A percentile compares a stretch with the other conserved stretches of the same genome.
Conservation (phyloP, 2,329 filamentous ascomycete species). For the Paracoccidioides lutzii region DNA sequence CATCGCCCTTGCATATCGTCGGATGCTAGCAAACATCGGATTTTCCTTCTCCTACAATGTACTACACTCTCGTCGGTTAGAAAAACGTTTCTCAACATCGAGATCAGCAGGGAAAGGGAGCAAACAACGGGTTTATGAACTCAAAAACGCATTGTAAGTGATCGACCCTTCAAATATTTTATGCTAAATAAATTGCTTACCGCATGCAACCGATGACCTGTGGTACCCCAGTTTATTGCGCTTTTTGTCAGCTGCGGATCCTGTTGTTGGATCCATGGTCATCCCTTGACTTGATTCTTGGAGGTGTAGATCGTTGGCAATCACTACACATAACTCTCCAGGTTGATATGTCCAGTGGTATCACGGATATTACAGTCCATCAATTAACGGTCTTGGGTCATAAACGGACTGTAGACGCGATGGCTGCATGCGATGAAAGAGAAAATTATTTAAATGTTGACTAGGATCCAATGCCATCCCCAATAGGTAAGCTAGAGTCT, state of each 20-base stretch:
- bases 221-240: constrained; percentile 94
- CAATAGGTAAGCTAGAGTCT: constrained; percentile 7
- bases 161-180: not conserved
- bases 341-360: constrained; percentile 12
- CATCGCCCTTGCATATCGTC: constrained; percentile 66
- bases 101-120: not conserved
- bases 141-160: constrained; percentile 4
- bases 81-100: not conserved
- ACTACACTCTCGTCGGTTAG: constrained; percentile 38
- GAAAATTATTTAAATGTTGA: constrained; percentile 4
- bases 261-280: constrained; percentile 22
- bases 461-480: constrained; percentile 11
- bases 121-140: not conserved
- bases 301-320: constrained; percentile 23
- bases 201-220: constrained; percentile 85
- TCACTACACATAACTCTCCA: constrained; percentile 30
- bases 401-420: not conserved
- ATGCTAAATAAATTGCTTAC: constrained; percentile 45
- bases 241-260: constrained; percentile 46
- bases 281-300: constrained; percentile 21
- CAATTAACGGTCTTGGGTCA: not conserved
- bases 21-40: constrained; percentile 68
- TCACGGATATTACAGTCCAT: not conserved
- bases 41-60: constrained; percentile 86
- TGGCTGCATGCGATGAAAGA: constrained; percentile 7